phyloP scores from a whole-genome alignment of 371 early-diverging fungal species.

The Circinella umbellata region DNA sequence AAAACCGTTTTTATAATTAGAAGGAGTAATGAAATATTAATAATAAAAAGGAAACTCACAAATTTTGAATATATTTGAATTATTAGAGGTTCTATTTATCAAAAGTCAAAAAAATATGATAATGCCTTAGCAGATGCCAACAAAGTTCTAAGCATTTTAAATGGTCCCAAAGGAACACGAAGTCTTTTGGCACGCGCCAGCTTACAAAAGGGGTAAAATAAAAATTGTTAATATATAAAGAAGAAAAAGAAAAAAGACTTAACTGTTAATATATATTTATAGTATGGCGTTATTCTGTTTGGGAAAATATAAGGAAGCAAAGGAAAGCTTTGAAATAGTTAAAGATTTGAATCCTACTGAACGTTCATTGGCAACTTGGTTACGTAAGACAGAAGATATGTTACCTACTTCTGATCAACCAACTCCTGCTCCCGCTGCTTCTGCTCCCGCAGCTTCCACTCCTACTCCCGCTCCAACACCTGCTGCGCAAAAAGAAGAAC shows the following conservation, averaged over 20 bases:
- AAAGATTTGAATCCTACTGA: conserved; percentile 57
- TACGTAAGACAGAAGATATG: conserved; percentile 58
- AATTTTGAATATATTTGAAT: not conserved
- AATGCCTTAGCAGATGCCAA: conserved; percentile 69
- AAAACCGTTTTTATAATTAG: too few relatives aligned
- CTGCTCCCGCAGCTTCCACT: not conserved
- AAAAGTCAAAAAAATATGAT: conserved; percentile 61
- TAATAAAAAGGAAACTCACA: not conserved
- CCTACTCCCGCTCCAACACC: conserved; percentile 7
- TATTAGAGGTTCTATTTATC: conserved; percentile 62
- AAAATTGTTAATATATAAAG: too few relatives aligned
- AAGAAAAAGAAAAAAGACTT: not conserved
- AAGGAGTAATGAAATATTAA: not conserved
- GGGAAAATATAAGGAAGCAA: conserved; percentile 56
- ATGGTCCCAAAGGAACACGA: conserved; percentile 52
- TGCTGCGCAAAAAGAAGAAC: not conserved
- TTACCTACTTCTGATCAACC: conserved; percentile 17
- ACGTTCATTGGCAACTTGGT: conserved; percentile 60
- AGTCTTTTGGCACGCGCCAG: conserved; percentile 69
- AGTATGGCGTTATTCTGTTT: conserved; percentile 63
- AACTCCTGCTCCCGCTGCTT: conserved; percentile 8
- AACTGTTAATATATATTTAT: not conserved
- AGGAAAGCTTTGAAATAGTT: conserved; percentile 54
- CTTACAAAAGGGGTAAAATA: conserved; percentile 61
- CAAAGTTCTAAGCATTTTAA: conserved; percentile 58